Base-by-base conservation (phyloP, 176 grass and related monocot species). In the Oryza australiensis region DNA sequence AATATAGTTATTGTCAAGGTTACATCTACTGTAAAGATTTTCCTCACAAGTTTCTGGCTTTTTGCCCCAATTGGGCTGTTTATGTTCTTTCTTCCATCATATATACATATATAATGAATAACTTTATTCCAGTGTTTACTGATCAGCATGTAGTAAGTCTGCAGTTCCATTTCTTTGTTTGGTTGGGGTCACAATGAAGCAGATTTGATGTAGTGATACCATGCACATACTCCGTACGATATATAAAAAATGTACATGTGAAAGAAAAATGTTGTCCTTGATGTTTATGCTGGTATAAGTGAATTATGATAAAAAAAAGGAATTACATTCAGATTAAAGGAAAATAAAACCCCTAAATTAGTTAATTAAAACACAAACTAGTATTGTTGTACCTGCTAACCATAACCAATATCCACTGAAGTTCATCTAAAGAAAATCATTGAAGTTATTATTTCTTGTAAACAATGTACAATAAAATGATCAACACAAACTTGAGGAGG, bases 31-130 rank as follows among this genome's bases (percentile, higher is more conserved):
- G 74, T 79, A 75, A 78, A 70, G 13, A 62, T 71, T 26, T 51
- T 9, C 57, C n/a, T 49, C 55, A n/a, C 3, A 0, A 62, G 71
- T 75, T 79, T 86, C 24, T 86, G 35, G 68, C n/a, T 34, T 7
- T 68, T 65, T 77, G 75, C 68, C 74, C 69, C 75, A 90, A 80
- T 83, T 87, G 80, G 84, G 84, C 74, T 40, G 20, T 71, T 64
- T 70, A 77, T 23, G 65, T 62, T 80, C 62, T 70, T 70, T 70
- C 66, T 68, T 45, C 15, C 34, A 49, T 41, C 38, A 84, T 64
- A 48, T 9, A 38, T 45, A 49, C 75, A 72, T 11, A 33, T 55
- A 55, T 35, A 53, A 2, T n/a, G 12, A 80, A 55, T 68, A 24
- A 32, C 40, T 38, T 75, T 0, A 26, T 30, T 75, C 34, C 72